phyloP scores from a whole-genome alignment of 257 asterid genomes.

The Penstemon davidsonii region DNA sequence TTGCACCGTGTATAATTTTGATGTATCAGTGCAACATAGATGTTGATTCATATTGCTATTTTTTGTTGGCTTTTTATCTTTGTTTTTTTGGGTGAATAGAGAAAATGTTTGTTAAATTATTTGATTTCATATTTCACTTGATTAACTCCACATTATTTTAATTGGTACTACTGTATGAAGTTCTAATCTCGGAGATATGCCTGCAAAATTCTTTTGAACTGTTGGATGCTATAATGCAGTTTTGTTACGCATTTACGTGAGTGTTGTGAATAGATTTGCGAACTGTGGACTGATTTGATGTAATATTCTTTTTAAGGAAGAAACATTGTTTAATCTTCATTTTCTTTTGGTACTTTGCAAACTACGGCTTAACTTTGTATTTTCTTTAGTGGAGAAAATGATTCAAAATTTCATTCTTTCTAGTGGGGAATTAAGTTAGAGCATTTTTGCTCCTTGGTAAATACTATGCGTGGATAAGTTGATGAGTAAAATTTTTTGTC shows the following conservation, averaged over 20 bases:
- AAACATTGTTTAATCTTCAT: background rate
- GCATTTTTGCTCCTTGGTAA: background rate
- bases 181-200: background rate
- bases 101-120: background rate
- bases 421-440: background rate
- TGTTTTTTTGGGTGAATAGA: background rate
- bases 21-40: too few species aligned
- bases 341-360: background rate
- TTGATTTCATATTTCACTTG: background rate
- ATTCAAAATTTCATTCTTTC: background rate
- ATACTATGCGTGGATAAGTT: background rate
- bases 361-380: background rate
- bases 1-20: too few species aligned
- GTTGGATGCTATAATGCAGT: background rate
- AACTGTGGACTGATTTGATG: background rate
- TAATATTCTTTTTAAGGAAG: background rate
- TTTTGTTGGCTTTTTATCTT: background rate
- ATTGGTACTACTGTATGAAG: background rate
- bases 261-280: background rate
- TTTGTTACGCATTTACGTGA: too few species aligned
- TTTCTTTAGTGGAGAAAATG: background rate
- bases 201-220: background rate
- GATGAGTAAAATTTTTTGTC: background rate
- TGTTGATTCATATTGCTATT: background rate
- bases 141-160: background rate